A percentile compares a stretch with the other conserved stretches of the same genome.
Evolutionary conservation across 148 eudicot species (phyloP).

Genomic region (Agrostemma githago): DNA sequence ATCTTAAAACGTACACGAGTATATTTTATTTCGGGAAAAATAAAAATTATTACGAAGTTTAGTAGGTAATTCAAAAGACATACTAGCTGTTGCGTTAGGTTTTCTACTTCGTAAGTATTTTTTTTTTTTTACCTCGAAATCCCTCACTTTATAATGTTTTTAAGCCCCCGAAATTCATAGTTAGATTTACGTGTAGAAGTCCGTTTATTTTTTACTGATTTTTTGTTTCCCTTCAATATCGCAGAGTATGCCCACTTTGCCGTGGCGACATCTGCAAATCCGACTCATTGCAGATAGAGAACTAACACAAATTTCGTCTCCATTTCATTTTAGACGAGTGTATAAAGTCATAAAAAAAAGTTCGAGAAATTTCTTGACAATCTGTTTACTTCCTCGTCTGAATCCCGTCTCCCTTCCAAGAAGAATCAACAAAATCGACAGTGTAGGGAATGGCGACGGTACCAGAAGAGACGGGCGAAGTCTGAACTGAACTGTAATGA

Average conservation of each 20-base stretch:
- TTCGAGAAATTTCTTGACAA: neutral
- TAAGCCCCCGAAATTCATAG: too few relatives aligned
- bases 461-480: neutral
- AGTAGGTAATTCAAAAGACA: too few relatives aligned
- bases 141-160: too few relatives aligned
- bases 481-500: neutral
- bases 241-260: conserved; percentile 86
- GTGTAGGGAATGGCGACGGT: neutral
- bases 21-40: too few relatives aligned
- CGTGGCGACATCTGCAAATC: conserved; percentile 68
- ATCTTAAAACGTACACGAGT: too few relatives aligned
- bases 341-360: conserved; percentile 10
- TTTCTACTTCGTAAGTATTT: too few relatives aligned
- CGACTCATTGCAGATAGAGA: conserved; percentile 30
- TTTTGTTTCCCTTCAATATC: neutral
- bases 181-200: neutral
- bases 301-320: conserved; percentile 18
- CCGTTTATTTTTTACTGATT: conserved; percentile 9
- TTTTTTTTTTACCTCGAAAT: too few relatives aligned
- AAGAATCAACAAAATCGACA: neutral
- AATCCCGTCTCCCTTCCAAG: neutral
- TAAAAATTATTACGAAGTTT: too few relatives aligned
- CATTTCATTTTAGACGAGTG: conserved; percentile 13
- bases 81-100: too few relatives aligned
- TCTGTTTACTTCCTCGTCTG: conserved; percentile 7